Percentiles rank a stretch among this genome's conserved stretches.
These are phyloP conservation scores for Botrytis sinoallii DNA, from an alignment of 2,329 filamentous ascomycete species.

Conservation along the genomic window DNA sequence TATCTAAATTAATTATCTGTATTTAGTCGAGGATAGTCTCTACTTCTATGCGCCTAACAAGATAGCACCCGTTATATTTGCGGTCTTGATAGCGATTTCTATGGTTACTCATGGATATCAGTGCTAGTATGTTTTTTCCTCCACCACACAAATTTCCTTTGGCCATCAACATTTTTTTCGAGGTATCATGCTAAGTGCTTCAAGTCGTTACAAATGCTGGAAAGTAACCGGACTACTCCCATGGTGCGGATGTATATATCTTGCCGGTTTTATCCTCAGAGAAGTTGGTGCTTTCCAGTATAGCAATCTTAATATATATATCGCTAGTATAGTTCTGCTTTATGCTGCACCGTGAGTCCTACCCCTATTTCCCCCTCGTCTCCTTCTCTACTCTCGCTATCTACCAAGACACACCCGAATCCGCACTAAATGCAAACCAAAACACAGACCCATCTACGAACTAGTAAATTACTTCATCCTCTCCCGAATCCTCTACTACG, in stretches of 20 bases:
- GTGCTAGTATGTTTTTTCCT: slow-evolving; percentile 46
- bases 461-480: slow-evolving; percentile 61
- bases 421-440: background rate
- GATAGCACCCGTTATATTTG: slow-evolving; percentile 52
- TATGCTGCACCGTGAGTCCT: slow-evolving; percentile 34
- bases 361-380: background rate
- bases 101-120: slow-evolving; percentile 52
- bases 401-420: background rate
- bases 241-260: slow-evolving; percentile 53
- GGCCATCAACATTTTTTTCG: background rate
- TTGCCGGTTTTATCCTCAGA: slow-evolving; percentile 53
- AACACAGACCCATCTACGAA: slow-evolving; percentile 54
- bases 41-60: slow-evolving; percentile 54
- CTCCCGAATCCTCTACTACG: slow-evolving; percentile 57
- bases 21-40: slow-evolving; percentile 38
- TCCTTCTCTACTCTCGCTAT: background rate
- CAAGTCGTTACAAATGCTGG: slow-evolving; percentile 56
- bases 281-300: slow-evolving; percentile 52
- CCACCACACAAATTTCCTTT: background rate
- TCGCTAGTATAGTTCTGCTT: slow-evolving; percentile 41
- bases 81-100: slow-evolving; percentile 47
- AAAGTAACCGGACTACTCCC: slow-evolving; percentile 53
- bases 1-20: background rate
- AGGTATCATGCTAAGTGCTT: background rate
- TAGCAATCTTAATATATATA: slow-evolving; percentile 45